Evolutionary conservation across 805 yeast genomes (phyloP), one percentile per base, ranked within the genome.

Genomic region (Yamadazyma insecticola): DNA sequence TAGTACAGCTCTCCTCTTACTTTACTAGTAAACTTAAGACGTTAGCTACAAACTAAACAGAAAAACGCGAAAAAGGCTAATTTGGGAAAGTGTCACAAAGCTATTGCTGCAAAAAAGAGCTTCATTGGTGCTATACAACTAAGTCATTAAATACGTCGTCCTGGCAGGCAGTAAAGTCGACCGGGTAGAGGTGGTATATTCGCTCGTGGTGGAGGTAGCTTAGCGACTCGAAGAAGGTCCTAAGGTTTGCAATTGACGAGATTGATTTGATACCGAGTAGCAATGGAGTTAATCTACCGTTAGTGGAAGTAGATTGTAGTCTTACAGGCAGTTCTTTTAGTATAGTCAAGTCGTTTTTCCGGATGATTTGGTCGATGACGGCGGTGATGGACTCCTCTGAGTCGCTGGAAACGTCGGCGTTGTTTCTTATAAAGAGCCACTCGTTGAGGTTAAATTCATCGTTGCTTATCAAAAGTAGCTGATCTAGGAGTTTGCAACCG

Each of bases 401-500:
- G 44, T 65, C 70, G 24, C 23, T 28, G 18, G 73, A 66, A 13
- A 81, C 76, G 37, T 77, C 80, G 12, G 77, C 67, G 12, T 74
- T 77, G 44, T 82, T 86, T 16, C 78, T 69, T 8, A 90, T 73
- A 49, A 87, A 92, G 2, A 92, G 61, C 97, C 97, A 90, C 47
- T 87, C 92, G 39, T 74, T 50, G 54, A 75, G 49, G 55, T 78
- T 80, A 64, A 90, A 70, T 36, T 87, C 95, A 50, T 89, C 97
- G 24, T 70, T 69, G 22, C 78, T 75, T 35, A 88, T 44, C 2
- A 81, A 64, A 13, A 90, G 52, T 14, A 88, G 53, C 18, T 83
- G 69, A 50, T 90, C 98, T 28, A 92, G 60, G 11, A 92, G 60
- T 53, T 89, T 90, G 47, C 87, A 80, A 0, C 81, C 83, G 34